Base-by-base conservation (phyloP, 441 rosid genomes). In the Gossypium gossypioides region DNA sequence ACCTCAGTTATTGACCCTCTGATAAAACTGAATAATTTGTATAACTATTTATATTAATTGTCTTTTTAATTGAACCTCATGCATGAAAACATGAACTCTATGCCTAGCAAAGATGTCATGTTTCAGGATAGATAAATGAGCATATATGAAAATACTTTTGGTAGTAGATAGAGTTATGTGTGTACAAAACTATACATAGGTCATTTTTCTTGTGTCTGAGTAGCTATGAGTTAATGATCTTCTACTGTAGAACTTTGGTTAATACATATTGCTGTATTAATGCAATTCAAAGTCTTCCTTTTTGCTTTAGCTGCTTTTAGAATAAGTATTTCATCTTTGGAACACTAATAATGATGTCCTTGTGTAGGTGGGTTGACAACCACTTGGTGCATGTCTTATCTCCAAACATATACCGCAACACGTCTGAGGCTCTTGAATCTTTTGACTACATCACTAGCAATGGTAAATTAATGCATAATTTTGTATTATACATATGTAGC, bases 371-470 rank as follows among this genome's bases (percentile, higher is more conserved):
- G 96, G 96, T 88, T 4, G 90, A 90, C 78, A 76, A 80, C 68
- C 91, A 88, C 80, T 78, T 88, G 77, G 93, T 88, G 59, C 93
- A 88, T 80, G 87, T 90, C 76, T 79, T 90, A 63, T 86, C 91
- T 12, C 96, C 93, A 66, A 88, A 90, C 79, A 90, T 88, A 58
- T 88, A 87, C 66, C 86, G 90, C 74, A 80, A 74, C 54, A 60
- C 86, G 68, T 71, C 90, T 71, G 91, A 90, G 75, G 93, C 91
- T 34, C 88, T 90, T 18, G 91, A 88, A 69, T 90, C 96, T 21
- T 90, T 88, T 48, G 82, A 84, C 80, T 88, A 90, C 54, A 88
- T 90, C 68, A 87, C 91, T 18, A 85, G 80, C 19, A 83, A 88
- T 70, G 93, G 96, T 87, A 83, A 84, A 52, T 52, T 21, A 59